Base-by-base conservation (phyloP, 2,329 filamentous ascomycete species). In the Lasiodiplodia sp. region DNA sequence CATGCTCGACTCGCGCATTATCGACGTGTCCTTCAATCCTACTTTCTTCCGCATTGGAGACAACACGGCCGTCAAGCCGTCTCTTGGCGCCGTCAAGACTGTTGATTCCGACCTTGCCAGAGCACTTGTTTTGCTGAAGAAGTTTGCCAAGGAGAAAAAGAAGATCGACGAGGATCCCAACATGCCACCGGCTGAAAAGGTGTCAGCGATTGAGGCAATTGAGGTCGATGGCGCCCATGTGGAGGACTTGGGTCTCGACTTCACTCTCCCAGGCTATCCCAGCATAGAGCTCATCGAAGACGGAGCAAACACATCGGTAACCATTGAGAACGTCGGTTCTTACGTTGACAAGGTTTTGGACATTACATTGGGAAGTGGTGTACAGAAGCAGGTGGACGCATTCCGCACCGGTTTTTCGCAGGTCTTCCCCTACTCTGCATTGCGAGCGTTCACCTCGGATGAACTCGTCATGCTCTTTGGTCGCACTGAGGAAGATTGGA, bases 1-100 rank as follows among this genome's bases (percentile, higher is more conserved):
- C 0, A 98, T 99, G 96, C 91, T 99, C 66, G 96, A 99, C 78
- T 97, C 95, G 0, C 89, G 96, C 66, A 98, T 99, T 77, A 97
- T 99, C 73, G 96, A 99, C 75, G 90, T 99, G 72, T 96, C 95
- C 68, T 96, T 99, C 82, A 99, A 97, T 77, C 92, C 96, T 1
- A 97, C 94, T 6, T 97, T 99, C 83, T 99, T 99, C 89, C 92
- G 95, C 69, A 92, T 97, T 72, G 93, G 92, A 18, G 92, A 96
- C 73, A 87, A 85, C 55, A 86, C 83, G 16, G 83, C 83, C 18
- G 90, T 97, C 4, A 90, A 90, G 25, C 94, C 94, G 14, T 97
- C 94, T 0, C 85, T 99, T 8, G 94, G 93, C 6, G 92, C 96
- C 1, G 90, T 99, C 58, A 96, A 94, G 78, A 88, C 91, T 4